phyloP scores from a whole-genome alignment of 2,329 filamentous ascomycete genomes.

The Ceratocystis albifundus region DNA sequence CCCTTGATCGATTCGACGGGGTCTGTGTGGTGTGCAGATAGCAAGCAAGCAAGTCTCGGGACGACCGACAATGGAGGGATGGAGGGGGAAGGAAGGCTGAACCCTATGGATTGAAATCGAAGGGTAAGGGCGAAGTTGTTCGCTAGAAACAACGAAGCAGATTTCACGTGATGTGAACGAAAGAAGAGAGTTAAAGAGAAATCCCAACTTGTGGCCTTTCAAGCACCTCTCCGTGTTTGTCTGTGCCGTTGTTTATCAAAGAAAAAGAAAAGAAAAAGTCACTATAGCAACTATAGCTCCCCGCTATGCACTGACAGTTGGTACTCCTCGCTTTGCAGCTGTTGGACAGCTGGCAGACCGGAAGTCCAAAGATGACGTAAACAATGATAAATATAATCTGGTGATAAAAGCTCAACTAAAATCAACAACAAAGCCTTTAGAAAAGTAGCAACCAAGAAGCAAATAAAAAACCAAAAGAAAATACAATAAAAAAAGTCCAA shows the following conservation, averaged over 20 bases:
- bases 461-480: slow-evolving; percentile 11
- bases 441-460: slow-evolving; percentile 6
- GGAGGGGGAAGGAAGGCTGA: too few relatives aligned
- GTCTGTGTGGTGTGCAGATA: too few relatives aligned
- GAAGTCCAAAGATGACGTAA: not conserved
- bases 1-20: too few relatives aligned
- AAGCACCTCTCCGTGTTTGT: not conserved
- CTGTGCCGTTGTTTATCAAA: slow-evolving; percentile 16
- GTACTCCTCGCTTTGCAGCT: not conserved
- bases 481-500: slow-evolving; percentile 7
- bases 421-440: not conserved
- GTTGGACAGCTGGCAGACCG: not conserved
- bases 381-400: not conserved
- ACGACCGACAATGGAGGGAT: too few relatives aligned
- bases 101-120: not conserved
- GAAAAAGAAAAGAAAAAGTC: slow-evolving; percentile 14
- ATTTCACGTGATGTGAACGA: not conserved
- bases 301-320: not conserved
- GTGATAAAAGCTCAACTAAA: not conserved
- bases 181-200: not conserved
- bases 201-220: not conserved
- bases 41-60: too few relatives aligned
- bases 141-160: not conserved
- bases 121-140: not conserved
- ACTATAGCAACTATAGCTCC: slow-evolving; percentile 9